Evolutionary conservation across 148 eudicot genomes (phyloP), one percentile per base, ranked within the genome.

Genomic region (Rhododendron simsii): DNA sequence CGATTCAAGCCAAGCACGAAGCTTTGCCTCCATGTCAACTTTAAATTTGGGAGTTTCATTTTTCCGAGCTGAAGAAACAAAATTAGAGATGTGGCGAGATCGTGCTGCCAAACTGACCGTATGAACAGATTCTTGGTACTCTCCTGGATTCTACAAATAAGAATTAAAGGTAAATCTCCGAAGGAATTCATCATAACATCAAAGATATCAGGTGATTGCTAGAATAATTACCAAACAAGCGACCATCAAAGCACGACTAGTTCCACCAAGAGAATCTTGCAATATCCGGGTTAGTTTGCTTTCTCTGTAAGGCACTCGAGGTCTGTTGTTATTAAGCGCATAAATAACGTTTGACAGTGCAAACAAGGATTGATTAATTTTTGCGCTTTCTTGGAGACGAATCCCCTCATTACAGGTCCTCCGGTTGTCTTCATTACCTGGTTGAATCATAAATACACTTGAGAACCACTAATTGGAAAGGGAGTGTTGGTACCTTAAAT

Each of bases 251-350:
- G 99, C 94, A 87, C 86, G 95, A 73, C 95, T 94, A 84, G 92
- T 94, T 84, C 98, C 96, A 83, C 99, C 99, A 78, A 97, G 99
- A 75, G 99, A 96, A 90, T 94, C 98, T 84, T 96, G 98, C 80
- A 96, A 83, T 83, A 96, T 93, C n/a, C 99, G 94, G n/a, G 99
- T 96, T 87, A 96, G 85, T 87, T 95, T 96, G 94, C 94, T 96
- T 86, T 96, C 99, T 88, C 99, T 87, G 75, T 94, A 96, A 26
- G 99, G 98, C 77, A 97, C 87, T 89, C 98, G 89, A 9, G 91
- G 78, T 81, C 90, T 87, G 84, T 90, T 93, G 89, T 94, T 97
- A 55, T 97, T 97, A 53, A 95, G 92, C 44, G 99, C 99, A 83
- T 93, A 91, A 28, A 97, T 94, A 87, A 97, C 99, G 86, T 97